Percentiles rank a stretch among this genome's conserved stretches.
phyloP scores from a whole-genome alignment of 495 filamentous ascomycete species.

The Entonaema liquescens region DNA sequence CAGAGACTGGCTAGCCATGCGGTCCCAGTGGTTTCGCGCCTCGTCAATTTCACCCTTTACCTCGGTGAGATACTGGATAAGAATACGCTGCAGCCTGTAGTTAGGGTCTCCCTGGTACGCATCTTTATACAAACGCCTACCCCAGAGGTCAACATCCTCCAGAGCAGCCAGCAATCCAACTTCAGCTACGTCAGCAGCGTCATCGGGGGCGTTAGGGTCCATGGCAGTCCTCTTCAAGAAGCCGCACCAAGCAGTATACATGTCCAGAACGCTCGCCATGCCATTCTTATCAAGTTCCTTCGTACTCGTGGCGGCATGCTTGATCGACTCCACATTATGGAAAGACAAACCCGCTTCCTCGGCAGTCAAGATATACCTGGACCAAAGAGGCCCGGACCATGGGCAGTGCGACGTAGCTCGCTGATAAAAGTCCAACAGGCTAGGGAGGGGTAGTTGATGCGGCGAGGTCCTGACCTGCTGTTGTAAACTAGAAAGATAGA shows the following conservation, averaged over 20 bases:
- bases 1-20: slow-evolving; percentile 63
- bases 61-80: slow-evolving; percentile 88
- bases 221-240: slow-evolving; percentile 87
- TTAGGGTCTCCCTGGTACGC: slow-evolving; percentile 81
- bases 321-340: slow-evolving; percentile 83
- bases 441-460: slow-evolving; percentile 50
- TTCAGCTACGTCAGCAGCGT: slow-evolving; percentile 90
- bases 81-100: slow-evolving; percentile 87
- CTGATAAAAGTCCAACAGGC: slow-evolving; percentile 61
- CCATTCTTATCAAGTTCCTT: slow-evolving; percentile 75
- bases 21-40: slow-evolving; percentile 77
- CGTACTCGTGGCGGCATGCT: slow-evolving; percentile 88
- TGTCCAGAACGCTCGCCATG: slow-evolving; percentile 84
- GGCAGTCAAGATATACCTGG: slow-evolving; percentile 81
- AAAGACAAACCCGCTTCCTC: slow-evolving; percentile 79
- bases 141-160: slow-evolving; percentile 81
- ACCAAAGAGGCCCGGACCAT: slow-evolving; percentile 91
- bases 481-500: slow-evolving; percentile 65
- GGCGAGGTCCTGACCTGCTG: slow-evolving; percentile 44
- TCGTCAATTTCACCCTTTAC: slow-evolving; percentile 68
- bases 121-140: slow-evolving; percentile 76
- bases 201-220: slow-evolving; percentile 77
- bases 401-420: slow-evolving; percentile 88
- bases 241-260: slow-evolving; percentile 92
- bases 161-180: slow-evolving; percentile 86